phyloP scores from a whole-genome alignment of 106 monocot species.

The Amphibolis antarctica region DNA sequence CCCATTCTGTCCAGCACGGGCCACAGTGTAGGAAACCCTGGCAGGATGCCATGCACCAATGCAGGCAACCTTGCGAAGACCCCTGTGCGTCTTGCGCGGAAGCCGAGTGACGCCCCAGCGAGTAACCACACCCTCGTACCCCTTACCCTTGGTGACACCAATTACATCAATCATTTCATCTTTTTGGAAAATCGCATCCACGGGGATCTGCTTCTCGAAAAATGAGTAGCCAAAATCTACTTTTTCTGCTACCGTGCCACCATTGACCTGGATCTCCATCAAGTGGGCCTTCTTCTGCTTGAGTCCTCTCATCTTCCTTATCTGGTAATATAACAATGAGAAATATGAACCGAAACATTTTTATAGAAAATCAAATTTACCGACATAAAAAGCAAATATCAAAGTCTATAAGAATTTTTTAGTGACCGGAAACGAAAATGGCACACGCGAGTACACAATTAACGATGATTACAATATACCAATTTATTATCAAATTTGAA shows the following conservation, averaged over 20 bases:
- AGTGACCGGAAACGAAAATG: no score
- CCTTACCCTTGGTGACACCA: constrained; percentile 24
- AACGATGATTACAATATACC: no score
- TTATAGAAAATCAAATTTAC: no score
- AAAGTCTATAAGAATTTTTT: no score
- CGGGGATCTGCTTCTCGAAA: constrained; percentile 21
- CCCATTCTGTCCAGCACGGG: constrained; percentile 15
- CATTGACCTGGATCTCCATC: constrained; percentile 21
- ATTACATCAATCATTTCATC: constrained; percentile 27
- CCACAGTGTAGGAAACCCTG: constrained; percentile 17
- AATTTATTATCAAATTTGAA: no score
- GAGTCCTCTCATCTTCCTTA: constrained; percentile 21
- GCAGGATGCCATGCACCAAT: constrained; percentile 25
- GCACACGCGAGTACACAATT: no score
- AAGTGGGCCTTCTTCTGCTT: constrained; percentile 23
- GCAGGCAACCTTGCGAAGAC: constrained; percentile 20
- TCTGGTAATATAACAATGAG: neutral
- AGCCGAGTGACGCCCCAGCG: constrained; percentile 21
- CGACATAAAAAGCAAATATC: no score
- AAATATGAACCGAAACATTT: no score
- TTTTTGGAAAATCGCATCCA: constrained; percentile 20
- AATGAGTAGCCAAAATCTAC: constrained; percentile 12
- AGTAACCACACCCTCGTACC: constrained; percentile 20
- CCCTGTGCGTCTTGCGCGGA: constrained; percentile 20
- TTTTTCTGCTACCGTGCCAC: constrained; percentile 15